phyloP scores from a whole-genome alignment of 1,139 yeast genomes.

The Saccharomycopsis phalli region DNA sequence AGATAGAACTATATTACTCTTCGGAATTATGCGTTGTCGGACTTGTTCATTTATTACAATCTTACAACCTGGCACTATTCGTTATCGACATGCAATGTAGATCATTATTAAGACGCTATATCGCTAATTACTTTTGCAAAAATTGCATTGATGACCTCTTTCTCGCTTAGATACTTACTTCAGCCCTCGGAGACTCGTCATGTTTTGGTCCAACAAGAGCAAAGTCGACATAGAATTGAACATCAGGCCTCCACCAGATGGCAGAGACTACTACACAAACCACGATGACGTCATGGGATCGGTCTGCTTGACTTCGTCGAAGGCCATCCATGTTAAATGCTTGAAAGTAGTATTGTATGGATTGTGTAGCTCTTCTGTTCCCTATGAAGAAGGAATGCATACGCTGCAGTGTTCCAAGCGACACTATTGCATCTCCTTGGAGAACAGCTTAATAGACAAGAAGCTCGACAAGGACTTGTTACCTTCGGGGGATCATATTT shows the following conservation, averaged over 20 bases:
- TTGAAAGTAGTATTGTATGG: constrained; percentile 13
- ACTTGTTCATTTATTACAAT: too few relatives aligned
- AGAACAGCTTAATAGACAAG: not conserved
- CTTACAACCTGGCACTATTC: too few relatives aligned
- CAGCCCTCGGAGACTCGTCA: too few relatives aligned
- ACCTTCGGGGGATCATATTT: constrained; percentile 7
- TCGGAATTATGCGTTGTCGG: too few relatives aligned
- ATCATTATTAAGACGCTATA: too few relatives aligned
- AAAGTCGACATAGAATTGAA: not conserved
- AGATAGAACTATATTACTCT: too few relatives aligned
- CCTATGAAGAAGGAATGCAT: constrained; percentile 3
- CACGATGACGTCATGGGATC: constrained; percentile 10
- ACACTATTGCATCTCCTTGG: constrained; percentile 10
- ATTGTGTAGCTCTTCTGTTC: constrained; percentile 4
- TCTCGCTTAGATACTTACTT: too few relatives aligned
- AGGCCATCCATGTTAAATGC: not conserved
- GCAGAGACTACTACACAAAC: constrained; percentile 11
- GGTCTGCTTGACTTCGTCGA: not conserved
- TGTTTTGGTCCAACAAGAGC: constrained; percentile 1
- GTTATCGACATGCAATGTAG: too few relatives aligned
- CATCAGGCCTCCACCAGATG: constrained; percentile 4
- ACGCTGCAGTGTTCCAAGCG: constrained; percentile 7
- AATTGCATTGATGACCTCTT: too few relatives aligned
- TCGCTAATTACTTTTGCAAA: too few relatives aligned
- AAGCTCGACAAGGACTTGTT: not conserved